Conservation (phyloP, 495 filamentous ascomycete species). For the Talaromyces nanjingensis region DNA sequence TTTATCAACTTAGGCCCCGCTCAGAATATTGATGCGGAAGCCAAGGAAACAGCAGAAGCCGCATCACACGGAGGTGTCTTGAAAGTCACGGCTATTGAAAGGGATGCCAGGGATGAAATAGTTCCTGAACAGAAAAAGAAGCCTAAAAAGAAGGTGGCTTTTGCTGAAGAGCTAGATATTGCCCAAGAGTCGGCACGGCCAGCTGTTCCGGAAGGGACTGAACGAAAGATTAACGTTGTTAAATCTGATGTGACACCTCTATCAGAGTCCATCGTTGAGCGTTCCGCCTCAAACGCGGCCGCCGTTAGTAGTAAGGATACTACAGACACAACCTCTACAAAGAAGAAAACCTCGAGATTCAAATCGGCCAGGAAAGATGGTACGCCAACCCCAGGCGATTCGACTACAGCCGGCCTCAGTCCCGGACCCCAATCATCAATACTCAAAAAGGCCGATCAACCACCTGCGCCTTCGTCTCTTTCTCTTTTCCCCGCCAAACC, state of each 20-base stretch:
- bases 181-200: constrained; percentile 33
- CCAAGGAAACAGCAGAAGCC: constrained; percentile 25
- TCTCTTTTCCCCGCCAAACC: constrained; percentile 37
- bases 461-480: constrained; percentile 20
- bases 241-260: constrained; percentile 29
- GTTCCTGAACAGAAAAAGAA: constrained; percentile 20
- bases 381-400: constrained; percentile 6
- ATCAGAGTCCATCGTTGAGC: constrained; percentile 43
- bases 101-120: constrained; percentile 11
- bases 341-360: constrained; percentile 40
- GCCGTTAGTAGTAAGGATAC: constrained; percentile 14
- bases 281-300: constrained; percentile 17
- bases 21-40: constrained; percentile 23
- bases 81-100: constrained; percentile 12
- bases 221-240: constrained; percentile 29
- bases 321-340: constrained; percentile 10
- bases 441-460: constrained; percentile 10
- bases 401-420: constrained; percentile 7
- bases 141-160: constrained; percentile 67
- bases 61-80: constrained; percentile 11
- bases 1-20: constrained; percentile 48
- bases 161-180: constrained; percentile 71
- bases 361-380: constrained; percentile 25
- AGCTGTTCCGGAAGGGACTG: constrained; percentile 12
- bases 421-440: constrained; percentile 2